phyloP scores from a whole-genome alignment of 148 eudicot genomes.

The Suaeda aralocaspica region DNA sequence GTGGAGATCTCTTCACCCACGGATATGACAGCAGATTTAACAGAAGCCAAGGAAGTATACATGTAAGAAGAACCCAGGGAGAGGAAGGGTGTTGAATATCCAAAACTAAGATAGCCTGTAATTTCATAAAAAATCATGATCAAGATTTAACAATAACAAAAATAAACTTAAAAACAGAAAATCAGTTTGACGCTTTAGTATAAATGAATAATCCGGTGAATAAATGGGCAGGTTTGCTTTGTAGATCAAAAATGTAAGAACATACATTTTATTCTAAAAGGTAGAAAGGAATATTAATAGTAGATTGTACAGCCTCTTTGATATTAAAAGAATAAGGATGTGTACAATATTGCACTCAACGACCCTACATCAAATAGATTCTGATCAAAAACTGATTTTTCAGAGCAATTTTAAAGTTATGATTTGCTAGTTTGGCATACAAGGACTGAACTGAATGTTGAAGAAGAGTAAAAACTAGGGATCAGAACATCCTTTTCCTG shows the following conservation, averaged over 20 bases:
- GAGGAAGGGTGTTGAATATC: conserved; percentile 93
- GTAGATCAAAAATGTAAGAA: not conserved
- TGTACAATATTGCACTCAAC: too few relatives aligned
- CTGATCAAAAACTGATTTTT: not conserved
- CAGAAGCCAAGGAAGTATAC: conserved; percentile 93
- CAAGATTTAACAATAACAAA: not conserved
- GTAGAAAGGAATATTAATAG: not conserved
- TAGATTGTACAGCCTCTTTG: not conserved
- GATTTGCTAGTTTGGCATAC: conserved; percentile 2
- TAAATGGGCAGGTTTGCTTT: not conserved
- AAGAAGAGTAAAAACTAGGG: not conserved
- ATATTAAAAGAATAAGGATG: not conserved
- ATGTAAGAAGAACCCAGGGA: conserved; percentile 91
- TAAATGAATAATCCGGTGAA: not conserved
- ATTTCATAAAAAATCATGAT: conserved; percentile 18
- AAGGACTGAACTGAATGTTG: not conserved
- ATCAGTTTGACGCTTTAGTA: not conserved
- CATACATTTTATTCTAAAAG: not conserved
- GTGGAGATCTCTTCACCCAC: conserved; percentile 95
- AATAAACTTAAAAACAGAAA: not conserved
- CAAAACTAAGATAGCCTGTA: conserved; percentile 85
- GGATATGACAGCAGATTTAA: conserved; percentile 90
- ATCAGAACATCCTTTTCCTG: not conserved
- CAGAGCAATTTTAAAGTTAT: not conserved
- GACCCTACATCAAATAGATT: not conserved